Evolutionary conservation across 2,329 filamentous ascomycete species (phyloP), one percentile per base, ranked within the genome.

Genomic region (Geosmithia flava): DNA sequence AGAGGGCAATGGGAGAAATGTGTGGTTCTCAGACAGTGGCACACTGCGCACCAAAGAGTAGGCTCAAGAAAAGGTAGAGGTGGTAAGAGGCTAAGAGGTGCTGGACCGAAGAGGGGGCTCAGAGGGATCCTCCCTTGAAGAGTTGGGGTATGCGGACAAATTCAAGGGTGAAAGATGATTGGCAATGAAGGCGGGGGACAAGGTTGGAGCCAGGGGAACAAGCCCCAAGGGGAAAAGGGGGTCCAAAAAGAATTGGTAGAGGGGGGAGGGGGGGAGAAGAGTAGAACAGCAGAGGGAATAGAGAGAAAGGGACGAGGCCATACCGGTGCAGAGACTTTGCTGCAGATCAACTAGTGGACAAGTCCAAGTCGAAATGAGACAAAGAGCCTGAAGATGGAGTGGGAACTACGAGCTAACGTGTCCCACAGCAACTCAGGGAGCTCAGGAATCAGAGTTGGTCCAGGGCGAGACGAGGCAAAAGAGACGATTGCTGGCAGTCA

Each of bases 401-500:
- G 71, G 75, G 72, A 79, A 72, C 69, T 73, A 76, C 76, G 76
- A 80, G 74, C 68, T 74, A 80, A 80, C 75, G 76, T 78, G 74
- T 80, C 75, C 76, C 72, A 75, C 71, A 60, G 59, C 61, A 63
- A 60, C 7, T 29, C 62, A 67, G 66, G 10, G 33, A 64, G 62
- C 64, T 68, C 62, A 68, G 62, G 58, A 60, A 60, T 58, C 56
- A 59, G 62, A 37, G 33, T 37, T 37, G 33, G 56, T 60, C 61
- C 29, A 68, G 64, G 67, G 67, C 64, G 62, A 65, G 61, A 66
- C 64, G 61, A 37, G 33, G 33, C 33, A 37, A 13, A 37, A 37
- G 64, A 66, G 65, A 61, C 54, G 52, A 53, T 53, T 50, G 59
- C 33, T 56, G 53, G 52, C 51, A 44, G 50, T 15, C 42, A 46